Evolutionary conservation across 1,284 basidiomycete genomes (phyloP), one percentile per base, ranked within the genome.

Genomic region (Trichosporon sp.): DNA sequence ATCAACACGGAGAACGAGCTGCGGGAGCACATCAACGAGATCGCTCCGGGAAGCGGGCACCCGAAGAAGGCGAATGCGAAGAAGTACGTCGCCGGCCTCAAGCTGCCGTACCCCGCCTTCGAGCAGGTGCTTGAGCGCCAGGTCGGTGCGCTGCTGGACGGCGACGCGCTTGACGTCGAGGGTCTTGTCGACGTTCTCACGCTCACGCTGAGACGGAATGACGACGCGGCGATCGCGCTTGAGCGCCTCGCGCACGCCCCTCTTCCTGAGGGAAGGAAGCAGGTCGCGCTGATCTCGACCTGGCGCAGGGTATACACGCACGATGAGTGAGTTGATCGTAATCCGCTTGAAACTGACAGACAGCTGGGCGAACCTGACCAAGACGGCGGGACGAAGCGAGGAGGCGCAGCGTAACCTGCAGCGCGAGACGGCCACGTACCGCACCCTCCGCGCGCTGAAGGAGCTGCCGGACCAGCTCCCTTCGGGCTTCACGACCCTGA

Each of bases 241-340:
- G 85, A 86, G 70, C 78, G 86, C 4, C 78, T 86, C 8, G 76
- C 84, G 0, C 77, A 83, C n/a, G 84, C 77, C 59, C 86, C 88
- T 70, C 80, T 93, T 1, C 92, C 93, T 0, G 88, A 90, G 70
- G 88, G 88, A 26, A 86, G 95, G 66, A 88, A 87, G 79, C 88
- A 89, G 26, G 88, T 91, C 37, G 90, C 91, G 1, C 87, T 93
- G 77, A 86, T 89, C 56, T 89, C 88, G 38, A 87, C 93, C 19
- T 98, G 95, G 96, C 87, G 94, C 48, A 87, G 96, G 37, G 88
- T 96, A 64, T 96, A 93, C 78, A 87, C 92, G 59, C 89, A 92
- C 68, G 94, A 98, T 80, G 90, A 97, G 93, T 96, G 80, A 77
- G 90, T 85, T 14, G 32, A 16, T 10, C 8, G 38, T 10, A 40